Evolutionary conservation across 768 basidiomycete species (phyloP).

Genomic region (Lyophyllum shimeji): DNA sequence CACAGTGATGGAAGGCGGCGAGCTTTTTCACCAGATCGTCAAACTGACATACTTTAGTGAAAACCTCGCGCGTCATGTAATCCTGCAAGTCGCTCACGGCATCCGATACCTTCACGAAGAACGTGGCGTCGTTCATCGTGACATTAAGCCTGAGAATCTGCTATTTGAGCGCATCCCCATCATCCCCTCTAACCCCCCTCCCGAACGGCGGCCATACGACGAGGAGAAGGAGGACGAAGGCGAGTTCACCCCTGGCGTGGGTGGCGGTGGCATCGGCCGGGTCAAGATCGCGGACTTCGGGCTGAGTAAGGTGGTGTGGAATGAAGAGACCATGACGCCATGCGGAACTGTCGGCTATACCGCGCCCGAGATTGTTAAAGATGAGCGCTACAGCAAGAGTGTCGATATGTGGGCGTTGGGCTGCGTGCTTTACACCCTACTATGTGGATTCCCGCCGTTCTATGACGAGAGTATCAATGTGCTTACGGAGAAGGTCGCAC

Average conservation of each 20-base stretch:
- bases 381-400: conserved; percentile 93
- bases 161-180: conserved; percentile 93
- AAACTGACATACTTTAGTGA: conserved; percentile 99
- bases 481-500: conserved; percentile 96
- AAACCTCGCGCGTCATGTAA: conserved; percentile 95
- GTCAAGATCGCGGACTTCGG: conserved; percentile 99
- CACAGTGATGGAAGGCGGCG: conserved; percentile 94
- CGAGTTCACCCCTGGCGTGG: conserved; percentile 87
- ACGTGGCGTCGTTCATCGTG: conserved; percentile 96
- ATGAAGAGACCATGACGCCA: conserved; percentile 98
- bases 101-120: conserved; percentile 97
- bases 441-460: conserved; percentile 97
- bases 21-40: conserved; percentile 98
- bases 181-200: conserved; percentile 74
- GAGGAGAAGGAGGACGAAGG: conserved; percentile 99
- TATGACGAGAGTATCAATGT: conserved; percentile 99
- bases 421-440: conserved; percentile 96
- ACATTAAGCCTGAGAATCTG: conserved; percentile 98
- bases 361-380: conserved; percentile 98
- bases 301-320: conserved; percentile 96
- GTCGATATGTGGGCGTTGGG: conserved; percentile 99
- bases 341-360: conserved; percentile 99
- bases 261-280: conserved; percentile 95
- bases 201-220: conserved; percentile 79
- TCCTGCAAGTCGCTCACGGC: conserved; percentile 91